These are phyloP conservation scores for Periconia digitata DNA, from an alignment of 2,329 filamentous ascomycete species.

Conservation along the genomic window DNA sequence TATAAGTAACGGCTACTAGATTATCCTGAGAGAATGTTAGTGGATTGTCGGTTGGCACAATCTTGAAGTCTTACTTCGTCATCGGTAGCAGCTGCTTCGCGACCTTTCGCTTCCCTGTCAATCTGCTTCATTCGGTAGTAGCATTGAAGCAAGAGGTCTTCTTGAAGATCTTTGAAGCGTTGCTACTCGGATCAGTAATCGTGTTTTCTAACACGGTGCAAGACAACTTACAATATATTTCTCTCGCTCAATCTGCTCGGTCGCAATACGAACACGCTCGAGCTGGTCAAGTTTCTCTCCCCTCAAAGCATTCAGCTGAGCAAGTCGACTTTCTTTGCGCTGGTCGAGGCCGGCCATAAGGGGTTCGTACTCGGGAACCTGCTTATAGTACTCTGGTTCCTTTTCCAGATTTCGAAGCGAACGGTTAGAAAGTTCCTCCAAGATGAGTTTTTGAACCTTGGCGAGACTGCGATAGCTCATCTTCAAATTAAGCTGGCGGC, in stretches of 20 bases:
- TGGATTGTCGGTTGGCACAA: background rate
- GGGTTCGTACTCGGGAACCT: constrained; percentile 55
- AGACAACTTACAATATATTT: constrained; percentile 40
- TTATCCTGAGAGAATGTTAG: constrained; percentile 26
- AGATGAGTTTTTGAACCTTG: constrained; percentile 63
- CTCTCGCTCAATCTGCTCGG: constrained; percentile 35
- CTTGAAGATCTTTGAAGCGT: constrained; percentile 34
- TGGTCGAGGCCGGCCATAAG: constrained; percentile 57
- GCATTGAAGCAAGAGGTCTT: constrained; percentile 38
- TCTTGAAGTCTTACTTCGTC: constrained; percentile 38
- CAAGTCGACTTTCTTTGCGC: constrained; percentile 46
- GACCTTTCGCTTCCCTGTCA: constrained; percentile 35
- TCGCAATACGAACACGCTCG: constrained; percentile 35
- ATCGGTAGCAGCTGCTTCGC: constrained; percentile 43
- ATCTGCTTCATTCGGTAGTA: constrained; percentile 43
- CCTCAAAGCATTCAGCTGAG: constrained; percentile 41
- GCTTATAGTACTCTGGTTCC: constrained; percentile 56
- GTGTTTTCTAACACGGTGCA: background rate
- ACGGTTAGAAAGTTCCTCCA: constrained; percentile 66
- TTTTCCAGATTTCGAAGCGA: constrained; percentile 60
- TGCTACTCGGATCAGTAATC: constrained; percentile 24
- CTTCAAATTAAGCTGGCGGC: constrained; percentile 67
- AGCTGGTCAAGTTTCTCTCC: constrained; percentile 42
- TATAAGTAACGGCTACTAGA: constrained; percentile 32
- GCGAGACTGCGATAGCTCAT: constrained; percentile 65